Evolutionary conservation across 1,284 basidiomycete genomes (phyloP).

Genomic region (Wolfiporia cocos): DNA sequence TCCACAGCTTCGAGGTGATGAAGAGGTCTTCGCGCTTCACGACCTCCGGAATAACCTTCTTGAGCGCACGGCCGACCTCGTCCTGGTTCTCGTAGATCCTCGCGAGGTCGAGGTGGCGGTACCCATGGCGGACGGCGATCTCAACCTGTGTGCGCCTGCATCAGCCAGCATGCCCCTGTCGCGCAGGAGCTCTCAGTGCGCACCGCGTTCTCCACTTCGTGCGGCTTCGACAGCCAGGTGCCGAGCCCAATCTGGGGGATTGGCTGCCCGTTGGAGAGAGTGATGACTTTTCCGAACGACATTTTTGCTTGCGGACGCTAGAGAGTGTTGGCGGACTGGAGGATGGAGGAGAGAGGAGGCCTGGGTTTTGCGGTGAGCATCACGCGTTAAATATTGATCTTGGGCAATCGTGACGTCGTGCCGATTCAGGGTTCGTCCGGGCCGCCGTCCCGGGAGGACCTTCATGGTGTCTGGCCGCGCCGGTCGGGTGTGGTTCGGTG

Average conservation of each 20-base stretch:
- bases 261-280: constrained; percentile 42
- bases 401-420: too few relatives aligned
- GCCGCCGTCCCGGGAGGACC: too few relatives aligned
- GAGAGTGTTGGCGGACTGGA: background rate
- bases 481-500: too few relatives aligned
- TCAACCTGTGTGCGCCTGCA: constrained; percentile 45
- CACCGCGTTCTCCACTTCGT: constrained; percentile 75
- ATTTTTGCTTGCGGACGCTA: constrained; percentile 27
- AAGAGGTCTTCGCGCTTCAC: constrained; percentile 81
- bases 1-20: constrained; percentile 83
- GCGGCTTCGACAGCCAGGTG: constrained; percentile 75
- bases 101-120: constrained; percentile 78
- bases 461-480: too few relatives aligned
- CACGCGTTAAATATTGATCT: too few relatives aligned
- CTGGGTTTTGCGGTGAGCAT: too few relatives aligned
- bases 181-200: constrained; percentile 19
- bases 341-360: background rate
- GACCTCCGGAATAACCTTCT: constrained; percentile 74
- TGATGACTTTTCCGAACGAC: constrained; percentile 53
- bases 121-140: constrained; percentile 66
- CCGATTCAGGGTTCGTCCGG: too few relatives aligned
- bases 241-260: constrained; percentile 78
- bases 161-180: too few relatives aligned
- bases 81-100: constrained; percentile 71
- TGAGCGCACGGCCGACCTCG: constrained; percentile 65